These are phyloP conservation scores for Sphagnurus paluster DNA, from an alignment of 1,284 basidiomycete genomes.

Conservation along the genomic window DNA sequence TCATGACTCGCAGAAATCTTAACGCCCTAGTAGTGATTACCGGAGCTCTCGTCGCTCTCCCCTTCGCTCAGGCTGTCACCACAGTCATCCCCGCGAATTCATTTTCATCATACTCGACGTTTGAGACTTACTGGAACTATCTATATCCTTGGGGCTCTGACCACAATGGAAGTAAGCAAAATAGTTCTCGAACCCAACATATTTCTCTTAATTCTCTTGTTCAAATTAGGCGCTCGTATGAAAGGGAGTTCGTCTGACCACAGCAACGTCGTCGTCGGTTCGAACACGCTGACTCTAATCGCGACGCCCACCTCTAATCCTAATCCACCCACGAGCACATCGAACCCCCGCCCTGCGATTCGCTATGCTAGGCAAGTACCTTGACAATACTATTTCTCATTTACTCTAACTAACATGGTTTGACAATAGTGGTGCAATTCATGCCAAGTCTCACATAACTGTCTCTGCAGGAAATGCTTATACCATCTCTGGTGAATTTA, in stretches of 20 bases:
- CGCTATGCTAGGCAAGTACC: constrained; percentile 36
- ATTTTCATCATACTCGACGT: constrained; percentile 35
- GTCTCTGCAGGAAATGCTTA: constrained; percentile 36
- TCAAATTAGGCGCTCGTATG: constrained; percentile 41
- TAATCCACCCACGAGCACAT: constrained; percentile 37
- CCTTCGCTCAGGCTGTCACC: constrained; percentile 29
- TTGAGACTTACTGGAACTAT: constrained; percentile 41
- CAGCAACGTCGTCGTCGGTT: constrained; percentile 35
- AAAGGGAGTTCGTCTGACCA: constrained; percentile 39
- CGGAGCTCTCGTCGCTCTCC: constrained; percentile 1
- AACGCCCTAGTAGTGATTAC: constrained; percentile 4
- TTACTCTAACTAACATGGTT: neutral
- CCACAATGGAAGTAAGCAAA: constrained; percentile 42
- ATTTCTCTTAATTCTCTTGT: neutral
- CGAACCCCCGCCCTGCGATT: constrained; percentile 39
- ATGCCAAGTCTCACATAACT: constrained; percentile 43
- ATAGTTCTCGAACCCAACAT: neutral
- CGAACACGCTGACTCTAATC: constrained; percentile 39
- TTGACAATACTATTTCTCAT: neutral
- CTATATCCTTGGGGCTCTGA: constrained; percentile 47
- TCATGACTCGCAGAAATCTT: constrained; percentile 5
- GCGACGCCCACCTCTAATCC: constrained; percentile 41
- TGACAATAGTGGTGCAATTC: constrained; percentile 36
- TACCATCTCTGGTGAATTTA: constrained; percentile 43
- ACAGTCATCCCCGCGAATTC: constrained; percentile 41